Evolutionary conservation across 164 flowering plant genomes (phyloP).

Genomic region (Umbilicus rupestris): DNA sequence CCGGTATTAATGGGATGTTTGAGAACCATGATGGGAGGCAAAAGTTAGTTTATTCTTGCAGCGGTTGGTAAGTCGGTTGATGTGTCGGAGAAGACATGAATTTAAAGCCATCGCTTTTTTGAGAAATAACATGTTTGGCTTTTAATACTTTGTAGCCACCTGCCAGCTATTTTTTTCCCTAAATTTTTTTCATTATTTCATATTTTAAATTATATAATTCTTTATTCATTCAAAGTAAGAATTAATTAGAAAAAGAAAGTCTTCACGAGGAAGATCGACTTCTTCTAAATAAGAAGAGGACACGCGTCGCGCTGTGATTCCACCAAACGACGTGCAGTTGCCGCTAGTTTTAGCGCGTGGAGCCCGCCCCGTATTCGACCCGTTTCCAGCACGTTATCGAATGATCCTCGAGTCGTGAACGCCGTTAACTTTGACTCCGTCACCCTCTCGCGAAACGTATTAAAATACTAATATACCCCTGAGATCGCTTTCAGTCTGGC

Average conservation of each 20-base stretch:
- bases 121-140: no score
- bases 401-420: not conserved
- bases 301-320: slow-evolving; percentile 10
- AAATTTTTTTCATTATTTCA: no score
- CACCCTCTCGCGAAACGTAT: not conserved
- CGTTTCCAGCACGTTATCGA: not conserved
- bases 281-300: not conserved
- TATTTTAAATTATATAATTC: no score
- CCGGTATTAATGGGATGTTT: no score
- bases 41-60: not conserved
- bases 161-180: not conserved
- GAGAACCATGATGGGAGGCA: no score
- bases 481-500: not conserved
- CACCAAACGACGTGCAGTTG: slow-evolving; percentile 13
- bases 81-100: not conserved
- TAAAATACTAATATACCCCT: not conserved
- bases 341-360: slow-evolving; percentile 7
- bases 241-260: not conserved
- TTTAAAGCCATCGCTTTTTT: not conserved
- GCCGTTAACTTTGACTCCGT: slow-evolving; percentile 6
- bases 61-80: not conserved
- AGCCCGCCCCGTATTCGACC: no score
- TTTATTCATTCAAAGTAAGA: not conserved
- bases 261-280: not conserved
- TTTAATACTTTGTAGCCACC: not conserved